A percentile compares a stretch with the other conserved stretches of the same genome.
Conservation (phyloP, 179 eudicot genomes). For the Beta corolliflora region DNA sequence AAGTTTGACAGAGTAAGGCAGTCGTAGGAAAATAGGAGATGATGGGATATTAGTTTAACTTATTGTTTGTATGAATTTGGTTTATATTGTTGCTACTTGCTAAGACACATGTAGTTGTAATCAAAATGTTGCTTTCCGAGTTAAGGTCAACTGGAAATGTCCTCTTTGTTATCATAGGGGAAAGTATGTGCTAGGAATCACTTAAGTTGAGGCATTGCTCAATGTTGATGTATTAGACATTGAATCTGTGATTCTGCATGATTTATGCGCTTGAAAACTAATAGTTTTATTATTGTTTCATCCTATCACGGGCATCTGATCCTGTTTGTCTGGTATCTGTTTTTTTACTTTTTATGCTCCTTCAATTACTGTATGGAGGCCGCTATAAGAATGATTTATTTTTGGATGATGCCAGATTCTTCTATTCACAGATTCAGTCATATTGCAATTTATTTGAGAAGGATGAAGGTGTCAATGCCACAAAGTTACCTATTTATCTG, state of each 20-base stretch:
- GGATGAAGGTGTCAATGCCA: constrained; percentile 30
- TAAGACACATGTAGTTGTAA: background rate
- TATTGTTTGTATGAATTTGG: background rate
- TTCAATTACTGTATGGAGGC: background rate
- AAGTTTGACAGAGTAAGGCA: no score
- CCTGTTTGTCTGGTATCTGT: background rate
- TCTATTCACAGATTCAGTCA: constrained; percentile 60
- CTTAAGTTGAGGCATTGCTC: background rate
- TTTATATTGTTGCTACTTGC: background rate
- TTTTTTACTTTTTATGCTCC: background rate
- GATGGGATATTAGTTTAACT: background rate
- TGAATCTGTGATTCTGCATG: background rate
- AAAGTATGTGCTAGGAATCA: background rate
- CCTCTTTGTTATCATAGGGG: background rate
- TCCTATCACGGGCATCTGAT: background rate
- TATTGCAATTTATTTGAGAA: constrained; percentile 17
- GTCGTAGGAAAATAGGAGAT: background rate
- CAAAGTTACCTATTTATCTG: constrained; percentile 43
- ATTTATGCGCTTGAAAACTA: background rate
- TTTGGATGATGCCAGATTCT: constrained; percentile 52
- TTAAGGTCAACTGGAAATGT: background rate
- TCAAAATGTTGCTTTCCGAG: background rate
- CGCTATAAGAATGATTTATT: background rate
- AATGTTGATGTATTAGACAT: background rate
- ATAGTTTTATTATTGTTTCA: no score